A percentile compares a stretch with the other conserved stretches of the same genome.
phyloP scores from a whole-genome alignment of 2,329 filamentous ascomycete species.

The Parastagonospora nodorum region DNA sequence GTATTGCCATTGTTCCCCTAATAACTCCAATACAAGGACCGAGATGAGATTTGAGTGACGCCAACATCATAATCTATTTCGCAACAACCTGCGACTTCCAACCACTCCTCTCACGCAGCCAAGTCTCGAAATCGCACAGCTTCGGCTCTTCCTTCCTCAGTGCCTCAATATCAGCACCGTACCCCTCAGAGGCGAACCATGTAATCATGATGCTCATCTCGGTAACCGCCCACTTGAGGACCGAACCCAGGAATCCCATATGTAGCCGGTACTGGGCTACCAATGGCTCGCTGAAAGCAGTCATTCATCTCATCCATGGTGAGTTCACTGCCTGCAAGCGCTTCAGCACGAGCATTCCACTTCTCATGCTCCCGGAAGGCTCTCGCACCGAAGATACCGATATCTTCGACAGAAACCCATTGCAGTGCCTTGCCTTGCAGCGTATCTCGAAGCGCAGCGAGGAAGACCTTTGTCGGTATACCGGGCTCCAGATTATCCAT shows the following conservation, averaged over 20 bases:
- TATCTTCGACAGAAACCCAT: constrained; percentile 52
- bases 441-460: constrained; percentile 50
- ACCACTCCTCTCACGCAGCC: constrained; percentile 55
- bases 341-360: constrained; percentile 53
- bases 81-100: constrained; percentile 37
- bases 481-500: constrained; percentile 62
- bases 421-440: constrained; percentile 51
- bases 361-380: constrained; percentile 54
- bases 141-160: constrained; percentile 51
- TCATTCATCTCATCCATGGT: constrained; percentile 52
- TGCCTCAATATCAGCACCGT: constrained; percentile 51
- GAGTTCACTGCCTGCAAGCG: constrained; percentile 60
- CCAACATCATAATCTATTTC: constrained; percentile 6
- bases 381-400: constrained; percentile 57
- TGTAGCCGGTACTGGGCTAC: constrained; percentile 49
- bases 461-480: constrained; percentile 56
- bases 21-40: background rate
- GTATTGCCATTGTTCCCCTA: too few species aligned
- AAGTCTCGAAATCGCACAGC: constrained; percentile 55
- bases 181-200: constrained; percentile 59
- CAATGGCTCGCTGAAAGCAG: constrained; percentile 55
- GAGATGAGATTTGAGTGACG: background rate
- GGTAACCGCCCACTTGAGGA: constrained; percentile 49
- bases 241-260: constrained; percentile 49
- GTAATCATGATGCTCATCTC: constrained; percentile 55